These are phyloP conservation scores for Ceratocystis destructans DNA, from an alignment of 2,329 filamentous ascomycete genomes.

Conservation along the genomic window DNA sequence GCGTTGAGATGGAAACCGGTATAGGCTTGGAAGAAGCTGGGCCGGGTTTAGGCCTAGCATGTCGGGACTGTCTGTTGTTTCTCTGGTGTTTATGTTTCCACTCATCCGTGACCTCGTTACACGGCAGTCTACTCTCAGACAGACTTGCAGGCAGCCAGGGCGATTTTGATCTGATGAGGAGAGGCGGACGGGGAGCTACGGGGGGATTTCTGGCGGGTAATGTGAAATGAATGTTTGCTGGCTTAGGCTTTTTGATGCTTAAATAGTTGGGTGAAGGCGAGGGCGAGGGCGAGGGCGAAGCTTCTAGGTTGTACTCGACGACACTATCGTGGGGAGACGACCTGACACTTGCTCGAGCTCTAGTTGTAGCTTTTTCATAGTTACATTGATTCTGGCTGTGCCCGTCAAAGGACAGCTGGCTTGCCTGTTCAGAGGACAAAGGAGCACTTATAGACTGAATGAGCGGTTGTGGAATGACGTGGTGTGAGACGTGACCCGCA, in stretches of 20 bases:
- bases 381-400: neutral
- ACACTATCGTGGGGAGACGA: slow-evolving; percentile 19
- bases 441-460: slow-evolving; percentile 13
- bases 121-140: slow-evolving; percentile 9
- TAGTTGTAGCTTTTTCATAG: neutral
- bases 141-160: neutral
- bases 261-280: slow-evolving; percentile 12
- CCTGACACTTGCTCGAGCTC: slow-evolving; percentile 6
- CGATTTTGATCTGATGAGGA: neutral
- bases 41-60: neutral
- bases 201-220: neutral
- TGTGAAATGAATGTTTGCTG: neutral
- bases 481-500: slow-evolving; percentile 16
- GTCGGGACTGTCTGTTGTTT: neutral
- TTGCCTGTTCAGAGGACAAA: neutral
- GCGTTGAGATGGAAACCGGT: neutral
- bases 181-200: too few species aligned
- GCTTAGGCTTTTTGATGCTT: slow-evolving; percentile 9
- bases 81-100: slow-evolving; percentile 3
- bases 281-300: slow-evolving; percentile 2
- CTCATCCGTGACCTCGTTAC: slow-evolving; percentile 11
- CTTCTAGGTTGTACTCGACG: slow-evolving; percentile 16
- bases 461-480: slow-evolving; percentile 18
- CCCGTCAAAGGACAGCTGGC: neutral
- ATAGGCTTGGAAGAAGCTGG: neutral